A percentile compares a stretch with the other conserved stretches of the same genome.
Evolutionary conservation across 2,329 filamentous ascomycete species (phyloP).

Genomic region (Fulvia fulva): DNA sequence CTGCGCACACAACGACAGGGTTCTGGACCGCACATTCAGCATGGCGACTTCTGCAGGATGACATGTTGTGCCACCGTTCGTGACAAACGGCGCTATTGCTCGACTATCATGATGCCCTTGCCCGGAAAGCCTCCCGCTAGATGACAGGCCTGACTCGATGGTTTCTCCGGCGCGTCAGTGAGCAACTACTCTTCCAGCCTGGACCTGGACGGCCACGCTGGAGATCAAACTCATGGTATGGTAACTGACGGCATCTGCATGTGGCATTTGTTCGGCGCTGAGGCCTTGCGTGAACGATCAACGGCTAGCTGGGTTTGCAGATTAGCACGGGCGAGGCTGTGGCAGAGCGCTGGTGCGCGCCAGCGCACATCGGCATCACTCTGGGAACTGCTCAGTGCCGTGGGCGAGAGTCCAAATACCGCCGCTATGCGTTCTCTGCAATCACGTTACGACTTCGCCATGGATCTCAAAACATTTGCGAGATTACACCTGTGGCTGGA

Average conservation of each 20-base stretch:
- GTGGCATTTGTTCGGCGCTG: slow-evolving; percentile 15
- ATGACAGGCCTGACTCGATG: slow-evolving; percentile 1
- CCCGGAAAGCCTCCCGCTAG: background rate
- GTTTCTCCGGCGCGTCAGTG: background rate
- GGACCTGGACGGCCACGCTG: slow-evolving; percentile 13
- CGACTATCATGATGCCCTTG: background rate
- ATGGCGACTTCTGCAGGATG: slow-evolving; percentile 2
- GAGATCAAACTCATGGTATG: background rate
- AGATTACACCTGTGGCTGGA: slow-evolving; percentile 15
- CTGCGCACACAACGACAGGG: slow-evolving; percentile 1
- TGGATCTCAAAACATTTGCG: slow-evolving; percentile 11
- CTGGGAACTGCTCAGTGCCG: slow-evolving; percentile 14
- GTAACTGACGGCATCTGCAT: slow-evolving; percentile 13
- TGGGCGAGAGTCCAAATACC: slow-evolving; percentile 4
- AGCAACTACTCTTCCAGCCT: background rate
- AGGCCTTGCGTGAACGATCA: slow-evolving; percentile 15
- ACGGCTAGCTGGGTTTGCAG: slow-evolving; percentile 19
- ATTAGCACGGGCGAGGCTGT: slow-evolving; percentile 15
- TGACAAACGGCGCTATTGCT: background rate
- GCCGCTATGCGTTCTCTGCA: slow-evolving; percentile 10
- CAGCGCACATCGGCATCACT: slow-evolving; percentile 18
- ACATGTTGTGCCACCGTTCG: slow-evolving; percentile 2
- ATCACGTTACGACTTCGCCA: slow-evolving; percentile 10
- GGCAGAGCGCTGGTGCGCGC: slow-evolving; percentile 14
- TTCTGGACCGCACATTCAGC: slow-evolving; percentile 6